Evolutionary conservation across 768 basidiomycete genomes (phyloP), one percentile per base, ranked within the genome.

Genomic region (Tulasnella sp.): DNA sequence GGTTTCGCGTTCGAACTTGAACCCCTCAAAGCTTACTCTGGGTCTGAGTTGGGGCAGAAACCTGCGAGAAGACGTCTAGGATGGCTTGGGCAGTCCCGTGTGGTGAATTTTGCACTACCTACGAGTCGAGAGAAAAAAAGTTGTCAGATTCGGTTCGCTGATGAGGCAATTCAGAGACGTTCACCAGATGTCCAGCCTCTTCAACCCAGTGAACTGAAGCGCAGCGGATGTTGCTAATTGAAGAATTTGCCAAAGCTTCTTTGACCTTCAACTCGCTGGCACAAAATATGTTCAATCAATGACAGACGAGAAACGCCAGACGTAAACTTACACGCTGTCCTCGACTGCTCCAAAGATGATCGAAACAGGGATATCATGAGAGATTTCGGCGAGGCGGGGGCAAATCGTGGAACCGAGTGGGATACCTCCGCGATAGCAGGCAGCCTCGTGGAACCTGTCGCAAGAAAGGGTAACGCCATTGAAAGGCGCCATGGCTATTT

Each of bases 391-490:
- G 18, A 79, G 52, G 27, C 39, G 68, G 36, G 34, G 27, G 16
- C 8, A 42, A 68, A 79, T 79, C n/a, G 62, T 72, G 27, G 34
- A 40, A 27, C 36, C 27, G 14, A 79, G 39, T 48, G 36, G 34
- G 18, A 31, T 27, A 46, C 42, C 71, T 21, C 71, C 71, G 5
- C 78, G 78, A 73, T 79, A 79, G 38, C 78, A 79, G 71, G 78
- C 78, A 5, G 78, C 78, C 71, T 79, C 78, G 21, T 79, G 78
- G 31, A 73, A 73, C 44, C 78, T 31, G 24, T 68, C 39, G 40
- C 78, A 79, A 34, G 78, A 38, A 16, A 79, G 71, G 56, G 31
- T 46, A 18, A 79, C 78, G 18, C 78, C 78, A 9, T 79, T 74
- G 46, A 74, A 79, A 40, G 78, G 71, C 3, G 19, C 31, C 27